Conservation (phyloP, 805 yeast species). For the Scheffersomyces amazonensis region DNA sequence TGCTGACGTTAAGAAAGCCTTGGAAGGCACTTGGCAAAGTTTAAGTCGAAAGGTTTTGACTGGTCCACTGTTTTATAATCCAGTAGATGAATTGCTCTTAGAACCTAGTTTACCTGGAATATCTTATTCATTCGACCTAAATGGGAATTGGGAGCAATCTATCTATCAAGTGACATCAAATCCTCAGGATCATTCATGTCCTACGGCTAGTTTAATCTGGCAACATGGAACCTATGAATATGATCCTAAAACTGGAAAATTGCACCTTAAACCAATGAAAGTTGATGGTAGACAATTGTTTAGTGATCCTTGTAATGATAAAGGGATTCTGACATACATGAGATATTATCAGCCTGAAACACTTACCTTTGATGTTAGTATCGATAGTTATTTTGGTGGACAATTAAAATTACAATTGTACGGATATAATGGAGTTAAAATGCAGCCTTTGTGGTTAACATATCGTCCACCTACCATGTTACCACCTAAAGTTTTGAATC, state of each 20-base stretch:
- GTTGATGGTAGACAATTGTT: constrained; percentile 19
- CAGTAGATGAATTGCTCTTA: constrained; percentile 13
- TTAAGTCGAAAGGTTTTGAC: constrained; percentile 16
- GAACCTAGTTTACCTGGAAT: constrained; percentile 20
- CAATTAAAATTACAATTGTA: constrained; percentile 12
- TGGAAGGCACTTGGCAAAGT: constrained; percentile 20
- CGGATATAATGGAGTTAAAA: constrained; percentile 13
- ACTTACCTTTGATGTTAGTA: constrained; percentile 12
- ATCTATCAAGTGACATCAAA: constrained; percentile 15
- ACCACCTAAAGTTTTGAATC: constrained; percentile 16
- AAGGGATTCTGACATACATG: constrained; percentile 12
- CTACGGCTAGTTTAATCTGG: constrained; percentile 16
- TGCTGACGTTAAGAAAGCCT: background rate
- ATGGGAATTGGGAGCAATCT: constrained; percentile 21
- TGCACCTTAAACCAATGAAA: constrained; percentile 10
- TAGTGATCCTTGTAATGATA: constrained; percentile 16
- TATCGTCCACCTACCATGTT: constrained; percentile 17
- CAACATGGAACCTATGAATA: constrained; percentile 17
- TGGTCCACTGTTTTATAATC: constrained; percentile 16
- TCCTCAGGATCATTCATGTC: constrained; percentile 13
- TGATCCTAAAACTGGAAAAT: constrained; percentile 7
- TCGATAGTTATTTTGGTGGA: constrained; percentile 12
- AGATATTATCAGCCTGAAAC: constrained; percentile 13
- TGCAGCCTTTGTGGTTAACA: constrained; percentile 18
- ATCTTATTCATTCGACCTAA: constrained; percentile 15